Conservation (phyloP, 139 green algal species). For the Picocystis salinarum region DNA sequence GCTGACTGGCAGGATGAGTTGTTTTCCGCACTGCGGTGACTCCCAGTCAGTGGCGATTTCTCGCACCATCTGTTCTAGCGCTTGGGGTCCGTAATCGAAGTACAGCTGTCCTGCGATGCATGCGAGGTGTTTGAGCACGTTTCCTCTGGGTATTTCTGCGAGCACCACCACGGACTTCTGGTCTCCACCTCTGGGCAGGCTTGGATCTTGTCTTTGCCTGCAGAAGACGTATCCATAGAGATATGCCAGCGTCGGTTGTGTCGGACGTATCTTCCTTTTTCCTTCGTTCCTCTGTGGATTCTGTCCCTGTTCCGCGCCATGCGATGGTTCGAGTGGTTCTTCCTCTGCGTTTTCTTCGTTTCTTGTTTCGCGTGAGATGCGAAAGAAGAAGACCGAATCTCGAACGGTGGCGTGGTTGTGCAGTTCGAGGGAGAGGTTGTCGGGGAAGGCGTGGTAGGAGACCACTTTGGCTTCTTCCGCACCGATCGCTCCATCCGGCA, state of each 20-base stretch:
- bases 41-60: constrained; percentile 18
- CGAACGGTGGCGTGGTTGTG: constrained; percentile 8
- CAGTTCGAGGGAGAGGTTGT: constrained; percentile 14
- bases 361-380: constrained; percentile 6
- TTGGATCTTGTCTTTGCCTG: constrained; percentile 67
- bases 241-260: not conserved
- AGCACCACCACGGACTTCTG: constrained; percentile 61
- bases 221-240: constrained; percentile 70
- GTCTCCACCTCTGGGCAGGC: constrained; percentile 57
- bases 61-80: constrained; percentile 18
- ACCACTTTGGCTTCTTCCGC: constrained; percentile 16
- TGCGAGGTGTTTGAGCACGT: constrained; percentile 30
- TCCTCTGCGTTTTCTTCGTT: not conserved
- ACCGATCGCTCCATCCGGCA: constrained; percentile 9
- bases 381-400: constrained; percentile 24
- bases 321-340: not conserved
- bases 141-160: constrained; percentile 23
- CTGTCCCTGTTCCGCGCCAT: not conserved
- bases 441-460: constrained; percentile 21
- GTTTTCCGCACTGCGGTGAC: constrained; percentile 10
- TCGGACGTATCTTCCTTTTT: not conserved
- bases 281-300: not conserved
- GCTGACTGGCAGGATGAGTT: constrained; percentile 13
- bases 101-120: constrained; percentile 33
- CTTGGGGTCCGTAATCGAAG: constrained; percentile 29